Percentiles rank a stretch among this genome's conserved stretches.
Evolutionary conservation across 148 eudicot genomes (phyloP).

Genomic region (Heliamphora exappendiculata): DNA sequence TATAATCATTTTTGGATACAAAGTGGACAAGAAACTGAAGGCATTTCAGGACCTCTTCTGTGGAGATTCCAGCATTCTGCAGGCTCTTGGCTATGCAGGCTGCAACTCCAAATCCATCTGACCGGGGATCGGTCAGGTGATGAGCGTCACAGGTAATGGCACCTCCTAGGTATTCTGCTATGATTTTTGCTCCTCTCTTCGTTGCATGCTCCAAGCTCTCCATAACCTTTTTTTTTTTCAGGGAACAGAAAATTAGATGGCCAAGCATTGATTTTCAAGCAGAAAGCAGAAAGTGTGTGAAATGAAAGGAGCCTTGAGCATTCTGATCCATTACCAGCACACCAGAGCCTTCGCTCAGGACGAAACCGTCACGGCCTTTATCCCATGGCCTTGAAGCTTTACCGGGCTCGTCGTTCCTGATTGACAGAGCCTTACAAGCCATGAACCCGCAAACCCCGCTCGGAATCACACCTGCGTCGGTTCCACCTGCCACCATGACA

Average conservation of each 20-base stretch:
- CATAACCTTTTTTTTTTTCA: conserved; percentile 19
- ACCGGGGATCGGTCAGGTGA: conserved; percentile 29
- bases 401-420: conserved; percentile 20
- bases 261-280: not conserved
- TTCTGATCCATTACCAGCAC: conserved; percentile 17
- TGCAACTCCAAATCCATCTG: conserved; percentile 26
- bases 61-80: conserved; percentile 23
- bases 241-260: not conserved
- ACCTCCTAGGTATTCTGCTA: conserved; percentile 32
- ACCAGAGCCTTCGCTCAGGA: conserved; percentile 29
- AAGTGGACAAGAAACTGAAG: not conserved
- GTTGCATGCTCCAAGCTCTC: conserved; percentile 35
- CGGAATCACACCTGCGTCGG: conserved; percentile 18
- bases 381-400: conserved; percentile 35
- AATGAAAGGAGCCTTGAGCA: not conserved
- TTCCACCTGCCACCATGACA: conserved; percentile 25
- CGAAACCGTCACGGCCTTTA: conserved; percentile 27
- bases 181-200: conserved; percentile 26
- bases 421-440: conserved; percentile 24
- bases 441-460: conserved; percentile 18
- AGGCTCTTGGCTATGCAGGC: conserved; percentile 27
- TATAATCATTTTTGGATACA: not conserved
- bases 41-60: conserved; percentile 21
- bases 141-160: conserved; percentile 28
- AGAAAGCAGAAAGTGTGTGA: not conserved